phyloP scores from a whole-genome alignment of 768 basidiomycete species.

The Erythrobasidium yunnanense region DNA sequence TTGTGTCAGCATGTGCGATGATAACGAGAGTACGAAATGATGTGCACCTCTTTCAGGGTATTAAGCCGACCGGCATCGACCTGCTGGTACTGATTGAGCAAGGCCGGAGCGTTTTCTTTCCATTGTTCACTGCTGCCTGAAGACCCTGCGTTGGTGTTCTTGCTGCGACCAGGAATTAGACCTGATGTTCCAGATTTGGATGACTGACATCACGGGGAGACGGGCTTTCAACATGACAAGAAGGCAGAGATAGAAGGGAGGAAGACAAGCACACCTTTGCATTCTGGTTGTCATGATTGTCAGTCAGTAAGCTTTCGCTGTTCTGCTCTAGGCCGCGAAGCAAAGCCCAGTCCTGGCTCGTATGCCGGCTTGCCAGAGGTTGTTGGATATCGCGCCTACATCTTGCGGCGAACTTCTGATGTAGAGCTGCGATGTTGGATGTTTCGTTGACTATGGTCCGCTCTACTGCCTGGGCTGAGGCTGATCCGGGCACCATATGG shows the following conservation, averaged over 20 bases:
- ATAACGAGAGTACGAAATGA: slow-evolving; percentile 25
- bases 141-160: slow-evolving; percentile 6
- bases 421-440: slow-evolving; percentile 18
- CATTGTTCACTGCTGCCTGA: slow-evolving; percentile 25
- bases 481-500: neutral
- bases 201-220: neutral
- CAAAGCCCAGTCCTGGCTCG: slow-evolving; percentile 27
- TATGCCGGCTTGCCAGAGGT: slow-evolving; percentile 15
- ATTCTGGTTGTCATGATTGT: slow-evolving; percentile 29
- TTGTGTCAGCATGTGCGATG: slow-evolving; percentile 20
- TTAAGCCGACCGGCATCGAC: slow-evolving; percentile 5
- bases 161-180: neutral
- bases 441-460: slow-evolving; percentile 27
- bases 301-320: slow-evolving; percentile 7
- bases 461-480: slow-evolving; percentile 1
- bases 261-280: slow-evolving; percentile 27
- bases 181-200: neutral
- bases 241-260: neutral
- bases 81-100: slow-evolving; percentile 8
- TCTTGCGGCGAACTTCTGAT: slow-evolving; percentile 24
- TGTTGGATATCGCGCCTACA: slow-evolving; percentile 22
- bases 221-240: neutral
- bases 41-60: slow-evolving; percentile 26
- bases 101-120: neutral
- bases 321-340: slow-evolving; percentile 16